Evolutionary conservation across 257 asterid species (phyloP), one percentile per base, ranked within the genome.

Genomic region (Pogostemon cablin): DNA sequence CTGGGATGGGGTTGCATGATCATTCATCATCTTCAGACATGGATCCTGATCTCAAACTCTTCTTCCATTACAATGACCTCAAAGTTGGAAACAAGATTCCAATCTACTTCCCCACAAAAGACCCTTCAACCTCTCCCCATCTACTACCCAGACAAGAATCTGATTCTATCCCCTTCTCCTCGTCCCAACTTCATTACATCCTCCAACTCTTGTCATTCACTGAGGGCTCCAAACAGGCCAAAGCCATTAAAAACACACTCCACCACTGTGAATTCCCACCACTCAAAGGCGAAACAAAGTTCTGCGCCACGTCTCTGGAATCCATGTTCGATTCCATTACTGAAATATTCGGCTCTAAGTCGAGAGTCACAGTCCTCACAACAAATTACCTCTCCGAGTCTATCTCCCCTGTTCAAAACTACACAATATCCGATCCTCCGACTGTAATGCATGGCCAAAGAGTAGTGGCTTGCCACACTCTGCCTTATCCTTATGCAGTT

Each of bases 401-500:
- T 0, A 59, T 78, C 6, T 34, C 78, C 60, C 15, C 63, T 39
- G 46, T 90, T 54, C 96, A 90, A 76, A 90, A 80, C 75, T 93
- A 90, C 77, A 85, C 93, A 0, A 65, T 93, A n/a, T 3, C 35
- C 5, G 83, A 76, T 40, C 17, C 50, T 52, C 88, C 86, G 1
- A 1, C 7, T 39, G 86, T 72, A 8, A 73, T 88, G 34, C 40
- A 42, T 15, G 81, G 82, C 9, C 54, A 71, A 0, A 83, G 25
- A 58, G 76, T 88, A 7, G 72, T 93, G 3, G 89, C 80, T 0
- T 93, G 98, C 75, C 98, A 93, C 73, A 42, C 71, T 12, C 65
- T 93, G 81, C 92, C 98, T 71, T 93, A 93, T 67, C 97, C 98
- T 2, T 90, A 93, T 66, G 87, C 91, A 4, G 96, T 93, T 4